These are phyloP conservation scores for Fusarium begoniae DNA, from an alignment of 2,329 filamentous ascomycete species.

Conservation along the genomic window DNA sequence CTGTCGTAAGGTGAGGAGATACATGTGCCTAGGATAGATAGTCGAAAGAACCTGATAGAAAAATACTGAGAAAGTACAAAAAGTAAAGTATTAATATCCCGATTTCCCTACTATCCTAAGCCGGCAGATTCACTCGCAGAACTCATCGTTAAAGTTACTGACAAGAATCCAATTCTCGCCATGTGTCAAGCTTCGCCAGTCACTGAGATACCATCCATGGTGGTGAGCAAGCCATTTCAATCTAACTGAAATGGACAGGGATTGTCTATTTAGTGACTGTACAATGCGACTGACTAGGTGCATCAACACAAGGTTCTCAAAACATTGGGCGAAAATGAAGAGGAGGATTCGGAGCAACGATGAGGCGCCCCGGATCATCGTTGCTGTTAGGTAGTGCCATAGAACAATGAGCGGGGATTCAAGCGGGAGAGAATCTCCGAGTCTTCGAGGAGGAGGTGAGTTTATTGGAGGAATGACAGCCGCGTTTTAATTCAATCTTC, in stretches of 20 bases:
- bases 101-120: neutral
- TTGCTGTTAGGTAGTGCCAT: too few relatives aligned
- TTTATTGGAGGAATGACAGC: neutral
- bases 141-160: neutral
- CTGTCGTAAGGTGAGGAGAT: fast-evolving
- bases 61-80: neutral
- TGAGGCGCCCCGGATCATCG: neutral
- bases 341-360: neutral
- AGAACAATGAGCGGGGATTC: fast-evolving
- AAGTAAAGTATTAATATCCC: fast-evolving
- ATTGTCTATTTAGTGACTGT: too few relatives aligned
- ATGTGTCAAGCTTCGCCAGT: too few relatives aligned
- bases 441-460: neutral
- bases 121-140: neutral
- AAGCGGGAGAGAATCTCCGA: neutral
- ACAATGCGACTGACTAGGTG: too few relatives aligned
- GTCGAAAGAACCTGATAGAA: fast-evolving
- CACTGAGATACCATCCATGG: too few relatives aligned
- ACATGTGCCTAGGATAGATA: neutral
- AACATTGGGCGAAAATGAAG: neutral
- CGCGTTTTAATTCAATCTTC: too few relatives aligned
- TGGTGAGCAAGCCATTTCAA: too few relatives aligned
- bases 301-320: neutral
- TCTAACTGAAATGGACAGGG: too few relatives aligned
- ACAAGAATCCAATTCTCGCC: too few relatives aligned